Percentiles rank a stretch among this genome's conserved stretches.
Evolutionary conservation across 371 early-diverging fungal species (phyloP).

Genomic region (Sporodiniella umbellata): DNA sequence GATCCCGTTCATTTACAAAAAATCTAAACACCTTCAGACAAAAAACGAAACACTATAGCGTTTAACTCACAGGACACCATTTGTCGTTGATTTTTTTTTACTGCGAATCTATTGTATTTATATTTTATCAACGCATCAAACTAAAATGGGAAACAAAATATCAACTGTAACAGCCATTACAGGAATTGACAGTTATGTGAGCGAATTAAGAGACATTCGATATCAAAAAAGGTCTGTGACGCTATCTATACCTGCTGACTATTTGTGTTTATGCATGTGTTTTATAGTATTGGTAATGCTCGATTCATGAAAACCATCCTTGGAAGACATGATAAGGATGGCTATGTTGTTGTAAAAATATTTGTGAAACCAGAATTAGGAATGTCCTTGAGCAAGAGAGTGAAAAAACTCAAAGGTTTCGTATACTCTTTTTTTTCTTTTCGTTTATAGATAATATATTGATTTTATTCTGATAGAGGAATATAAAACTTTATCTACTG

Average conservation of each 20-base stretch:
- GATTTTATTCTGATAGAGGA: constrained; percentile 45
- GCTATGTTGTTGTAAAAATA: constrained; percentile 84
- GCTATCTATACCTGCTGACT: not conserved
- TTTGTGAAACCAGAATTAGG: constrained; percentile 83
- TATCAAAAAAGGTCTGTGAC: constrained; percentile 65
- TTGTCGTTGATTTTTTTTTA: too few species aligned
- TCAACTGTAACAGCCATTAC: constrained; percentile 64
- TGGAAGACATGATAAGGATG: constrained; percentile 67
- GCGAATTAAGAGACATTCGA: constrained; percentile 69
- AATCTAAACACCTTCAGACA: too few species aligned
- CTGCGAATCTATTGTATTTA: too few species aligned
- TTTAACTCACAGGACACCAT: too few species aligned
- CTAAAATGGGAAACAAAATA: constrained; percentile 66
- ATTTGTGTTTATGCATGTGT: constrained; percentile 5
- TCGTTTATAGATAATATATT: not conserved
- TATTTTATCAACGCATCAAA: too few species aligned
- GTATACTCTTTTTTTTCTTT: not conserved
- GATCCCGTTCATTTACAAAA: too few species aligned
- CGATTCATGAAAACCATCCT: constrained; percentile 93
- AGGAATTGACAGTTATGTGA: constrained; percentile 67
- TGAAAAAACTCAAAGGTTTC: constrained; percentile 59
- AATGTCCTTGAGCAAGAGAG: constrained; percentile 57
- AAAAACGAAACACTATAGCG: too few species aligned
- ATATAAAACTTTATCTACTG: constrained; percentile 56
- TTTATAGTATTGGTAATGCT: constrained; percentile 76